Evolutionary conservation across 768 basidiomycete species (phyloP).

Genomic region (Terana coerulea): DNA sequence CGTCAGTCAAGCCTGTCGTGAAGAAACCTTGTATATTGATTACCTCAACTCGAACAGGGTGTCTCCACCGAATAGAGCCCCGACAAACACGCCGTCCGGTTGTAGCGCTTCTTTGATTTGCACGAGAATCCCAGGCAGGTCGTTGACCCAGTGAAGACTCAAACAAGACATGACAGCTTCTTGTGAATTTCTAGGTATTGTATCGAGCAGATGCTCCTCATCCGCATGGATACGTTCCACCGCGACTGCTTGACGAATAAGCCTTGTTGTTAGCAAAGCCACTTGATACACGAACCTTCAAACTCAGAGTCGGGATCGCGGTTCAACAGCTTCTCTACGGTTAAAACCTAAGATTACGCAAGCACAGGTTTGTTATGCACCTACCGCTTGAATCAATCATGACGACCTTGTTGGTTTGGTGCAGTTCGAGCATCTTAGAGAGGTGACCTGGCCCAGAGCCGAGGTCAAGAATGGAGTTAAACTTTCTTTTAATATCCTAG

Average conservation of each 20-base stretch:
- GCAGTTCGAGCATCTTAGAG: constrained; percentile 69
- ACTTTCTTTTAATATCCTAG: constrained; percentile 89
- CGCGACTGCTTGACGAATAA: constrained; percentile 48
- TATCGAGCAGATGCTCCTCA: constrained; percentile 73
- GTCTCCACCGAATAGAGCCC: constrained; percentile 93
- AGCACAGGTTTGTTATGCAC: not conserved
- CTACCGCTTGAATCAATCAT: constrained; percentile 89
- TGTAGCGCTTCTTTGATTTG: constrained; percentile 83
- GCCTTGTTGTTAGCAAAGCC: not conserved
- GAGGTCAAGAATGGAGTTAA: constrained; percentile 77
- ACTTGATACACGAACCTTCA: constrained; percentile 51
- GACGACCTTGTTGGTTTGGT: constrained; percentile 64
- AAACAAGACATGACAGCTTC: constrained; percentile 92
- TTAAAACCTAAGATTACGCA: constrained; percentile 4
- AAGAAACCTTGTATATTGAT: constrained; percentile 8
- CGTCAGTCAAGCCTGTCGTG: not conserved
- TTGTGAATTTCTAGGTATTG: constrained; percentile 68
- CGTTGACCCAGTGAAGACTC: constrained; percentile 95
- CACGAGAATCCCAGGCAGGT: constrained; percentile 84
- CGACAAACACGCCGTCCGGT: constrained; percentile 93
- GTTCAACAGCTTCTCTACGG: constrained; percentile 62
- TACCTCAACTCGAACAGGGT: constrained; percentile 91
- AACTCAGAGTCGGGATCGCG: constrained; percentile 79
- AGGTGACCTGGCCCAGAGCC: constrained; percentile 93
- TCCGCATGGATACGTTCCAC: constrained; percentile 77